A percentile compares a stretch with the other conserved stretches of the same genome.
Evolutionary conservation across 1,284 basidiomycete species (phyloP).

Genomic region (Amylostereum chailletii): DNA sequence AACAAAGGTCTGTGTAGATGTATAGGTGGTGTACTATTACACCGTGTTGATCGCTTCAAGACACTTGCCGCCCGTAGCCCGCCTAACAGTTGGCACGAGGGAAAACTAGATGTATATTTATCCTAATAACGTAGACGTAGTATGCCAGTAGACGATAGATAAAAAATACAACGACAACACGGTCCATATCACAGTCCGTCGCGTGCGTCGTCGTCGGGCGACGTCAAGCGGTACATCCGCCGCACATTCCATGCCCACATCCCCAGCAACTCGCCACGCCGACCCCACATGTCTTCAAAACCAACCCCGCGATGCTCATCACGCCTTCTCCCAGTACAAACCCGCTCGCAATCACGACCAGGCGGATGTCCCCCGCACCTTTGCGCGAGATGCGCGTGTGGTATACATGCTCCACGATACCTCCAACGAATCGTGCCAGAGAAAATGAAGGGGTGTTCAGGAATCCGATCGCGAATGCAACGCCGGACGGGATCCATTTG

Average conservation of each 20-base stretch:
- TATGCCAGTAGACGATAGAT: too few relatives aligned
- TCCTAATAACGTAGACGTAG: too few relatives aligned
- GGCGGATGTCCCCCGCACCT: conserved; percentile 49
- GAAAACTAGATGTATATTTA: too few relatives aligned
- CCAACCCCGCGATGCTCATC: conserved; percentile 73
- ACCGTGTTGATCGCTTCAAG: too few relatives aligned
- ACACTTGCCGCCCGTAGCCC: too few relatives aligned
- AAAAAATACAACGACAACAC: too few relatives aligned
- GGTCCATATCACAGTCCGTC: too few relatives aligned
- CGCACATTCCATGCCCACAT: conserved; percentile 66
- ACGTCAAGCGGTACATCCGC: conserved; percentile 42
- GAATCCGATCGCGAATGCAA: conserved; percentile 86
- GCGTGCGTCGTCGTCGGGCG: too few relatives aligned
- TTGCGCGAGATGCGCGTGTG: conserved; percentile 39
- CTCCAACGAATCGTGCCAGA: conserved; percentile 85
- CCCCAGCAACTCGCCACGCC: conserved; percentile 80
- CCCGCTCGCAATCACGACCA: conserved; percentile 88
- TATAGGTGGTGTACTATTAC: too few relatives aligned
- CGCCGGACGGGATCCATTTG: conserved; percentile 82
- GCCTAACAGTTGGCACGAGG: too few relatives aligned
- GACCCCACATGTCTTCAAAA: conserved; percentile 68
- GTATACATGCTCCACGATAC: conserved; percentile 69
- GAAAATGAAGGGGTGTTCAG: conserved; percentile 95
- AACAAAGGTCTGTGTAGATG: too few relatives aligned
- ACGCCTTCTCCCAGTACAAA: conserved; percentile 95